Conservation (phyloP, 352 stramenopile genomes). For the Stramenopiles sp. region DNA sequence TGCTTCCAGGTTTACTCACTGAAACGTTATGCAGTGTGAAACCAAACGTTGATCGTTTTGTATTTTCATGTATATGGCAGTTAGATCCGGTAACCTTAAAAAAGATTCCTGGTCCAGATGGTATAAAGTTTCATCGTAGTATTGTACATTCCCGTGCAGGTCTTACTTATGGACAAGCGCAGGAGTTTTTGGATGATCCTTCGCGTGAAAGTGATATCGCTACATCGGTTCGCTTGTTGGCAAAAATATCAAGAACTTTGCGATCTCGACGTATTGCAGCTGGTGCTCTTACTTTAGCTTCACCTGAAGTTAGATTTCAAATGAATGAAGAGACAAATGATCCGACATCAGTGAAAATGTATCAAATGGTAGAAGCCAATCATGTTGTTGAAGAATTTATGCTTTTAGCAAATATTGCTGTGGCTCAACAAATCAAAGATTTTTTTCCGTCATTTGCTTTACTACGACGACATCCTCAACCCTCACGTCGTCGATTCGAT, state of each 20-base stretch:
- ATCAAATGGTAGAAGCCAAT: constrained; percentile 49
- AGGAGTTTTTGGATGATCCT: constrained; percentile 59
- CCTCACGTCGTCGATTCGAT: constrained; percentile 36
- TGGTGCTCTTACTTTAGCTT: constrained; percentile 78
- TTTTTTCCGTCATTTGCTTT: constrained; percentile 42
- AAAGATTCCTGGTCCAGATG: constrained; percentile 4
- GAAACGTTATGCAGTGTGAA: constrained; percentile 86
- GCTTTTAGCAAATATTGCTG: constrained; percentile 91
- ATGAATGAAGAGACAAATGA: constrained; percentile 92
- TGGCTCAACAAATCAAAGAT: constrained; percentile 64
- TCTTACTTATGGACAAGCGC: constrained; percentile 83
- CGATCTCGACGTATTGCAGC: constrained; percentile 30
- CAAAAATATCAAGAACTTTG: constrained; percentile 11
- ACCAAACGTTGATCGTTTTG: constrained; percentile 63
- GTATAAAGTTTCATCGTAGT: constrained; percentile 74
- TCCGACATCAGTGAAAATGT: constrained; percentile 83
- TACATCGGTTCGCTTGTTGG: constrained; percentile 22
- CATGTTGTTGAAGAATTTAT: constrained; percentile 95
- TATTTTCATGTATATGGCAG: constrained; percentile 75
- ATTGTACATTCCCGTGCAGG: constrained; percentile 79
- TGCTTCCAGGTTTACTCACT: constrained; percentile 74
- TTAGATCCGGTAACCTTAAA: no score
- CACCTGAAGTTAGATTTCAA: constrained; percentile 76
- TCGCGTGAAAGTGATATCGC: constrained; percentile 12
- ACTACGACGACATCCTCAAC: constrained; percentile 36